Evolutionary conservation across 2,329 filamentous ascomycete genomes (phyloP).

Genomic region (Nannizziopsis barbatae): DNA sequence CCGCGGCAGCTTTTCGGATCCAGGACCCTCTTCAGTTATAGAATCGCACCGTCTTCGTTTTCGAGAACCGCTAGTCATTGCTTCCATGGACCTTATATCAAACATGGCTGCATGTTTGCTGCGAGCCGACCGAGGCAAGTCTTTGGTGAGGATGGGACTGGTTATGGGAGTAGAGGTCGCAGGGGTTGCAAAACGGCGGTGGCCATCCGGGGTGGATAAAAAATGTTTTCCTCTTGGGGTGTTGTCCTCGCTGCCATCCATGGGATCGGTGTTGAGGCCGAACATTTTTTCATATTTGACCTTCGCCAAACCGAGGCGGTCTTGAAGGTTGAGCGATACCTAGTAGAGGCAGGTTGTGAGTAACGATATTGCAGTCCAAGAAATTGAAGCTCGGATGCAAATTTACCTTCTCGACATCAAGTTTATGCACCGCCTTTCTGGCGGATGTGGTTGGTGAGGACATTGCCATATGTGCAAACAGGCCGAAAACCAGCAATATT

Average conservation of each 20-base stretch:
- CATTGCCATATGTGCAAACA: conserved; percentile 22
- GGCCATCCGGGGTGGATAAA: conserved; percentile 75
- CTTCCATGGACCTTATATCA: conserved; percentile 34
- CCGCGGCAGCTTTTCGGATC: conserved; percentile 46
- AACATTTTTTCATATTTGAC: conserved; percentile 96
- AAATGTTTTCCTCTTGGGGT: conserved; percentile 58
- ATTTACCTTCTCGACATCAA: conserved; percentile 34
- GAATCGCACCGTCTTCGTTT: conserved; percentile 63
- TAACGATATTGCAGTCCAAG: background rate
- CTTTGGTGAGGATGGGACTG: conserved; percentile 72
- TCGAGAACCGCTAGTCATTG: conserved; percentile 41
- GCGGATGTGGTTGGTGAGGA: conserved; percentile 24
- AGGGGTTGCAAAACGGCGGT: conserved; percentile 38
- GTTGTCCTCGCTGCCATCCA: conserved; percentile 68
- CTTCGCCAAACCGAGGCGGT: conserved; percentile 86
- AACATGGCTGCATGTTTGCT: conserved; percentile 37
- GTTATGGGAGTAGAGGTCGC: conserved; percentile 79
- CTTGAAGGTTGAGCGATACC: conserved; percentile 89
- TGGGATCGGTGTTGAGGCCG: conserved; percentile 66
- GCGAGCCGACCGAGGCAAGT: conserved; percentile 49
- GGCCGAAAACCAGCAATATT: background rate
- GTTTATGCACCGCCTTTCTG: conserved; percentile 32
- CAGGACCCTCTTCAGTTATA: conserved; percentile 31
- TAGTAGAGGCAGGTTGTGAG: conserved; percentile 34
- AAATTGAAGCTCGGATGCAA: background rate